Conservation (phyloP, 1,284 basidiomycete species). For the Cutaneotrichosporon cyanovorans region DNA sequence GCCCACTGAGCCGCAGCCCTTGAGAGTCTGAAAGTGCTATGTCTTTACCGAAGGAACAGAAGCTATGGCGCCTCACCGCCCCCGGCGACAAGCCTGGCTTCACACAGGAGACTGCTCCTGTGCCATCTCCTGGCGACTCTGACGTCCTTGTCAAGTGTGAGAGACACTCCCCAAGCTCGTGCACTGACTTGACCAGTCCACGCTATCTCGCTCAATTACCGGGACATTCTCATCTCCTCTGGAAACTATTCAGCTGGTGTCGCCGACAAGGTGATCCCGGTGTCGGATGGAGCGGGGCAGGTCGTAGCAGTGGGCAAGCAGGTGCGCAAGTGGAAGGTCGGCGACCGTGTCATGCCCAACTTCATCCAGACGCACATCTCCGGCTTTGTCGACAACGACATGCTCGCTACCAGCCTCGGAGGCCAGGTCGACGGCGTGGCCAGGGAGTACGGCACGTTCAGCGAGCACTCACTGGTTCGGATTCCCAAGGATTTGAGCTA, state of each 20-base stretch:
- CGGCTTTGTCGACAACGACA: neutral
- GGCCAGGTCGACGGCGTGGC: constrained; percentile 54
- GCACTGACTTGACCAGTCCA: constrained; percentile 13
- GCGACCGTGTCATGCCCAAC: constrained; percentile 52
- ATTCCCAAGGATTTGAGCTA: constrained; percentile 38
- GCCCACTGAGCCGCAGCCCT: too few relatives aligned
- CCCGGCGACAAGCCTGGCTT: constrained; percentile 1
- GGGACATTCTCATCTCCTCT: constrained; percentile 11
- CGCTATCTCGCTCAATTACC: constrained; percentile 19
- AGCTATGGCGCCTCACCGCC: neutral
- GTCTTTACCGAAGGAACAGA: neutral
- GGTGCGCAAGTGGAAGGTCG: constrained; percentile 51
- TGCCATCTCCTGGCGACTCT: constrained; percentile 10
- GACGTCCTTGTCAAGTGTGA: constrained; percentile 12
- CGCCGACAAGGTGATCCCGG: constrained; percentile 37
- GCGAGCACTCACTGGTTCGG: constrained; percentile 23
- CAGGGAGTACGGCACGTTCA: constrained; percentile 52
- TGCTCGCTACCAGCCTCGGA: constrained; percentile 47
- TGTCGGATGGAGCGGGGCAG: constrained; percentile 59
- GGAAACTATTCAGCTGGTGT: constrained; percentile 12
- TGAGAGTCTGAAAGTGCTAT: too few relatives aligned
- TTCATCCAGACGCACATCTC: constrained; percentile 44
- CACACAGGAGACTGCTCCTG: constrained; percentile 5
- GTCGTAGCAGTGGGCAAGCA: constrained; percentile 53
- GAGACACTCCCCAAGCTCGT: constrained; percentile 12